These are phyloP conservation scores for Aspergillus unguis DNA, from an alignment of 2,329 filamentous ascomycete genomes.

Conservation along the genomic window DNA sequence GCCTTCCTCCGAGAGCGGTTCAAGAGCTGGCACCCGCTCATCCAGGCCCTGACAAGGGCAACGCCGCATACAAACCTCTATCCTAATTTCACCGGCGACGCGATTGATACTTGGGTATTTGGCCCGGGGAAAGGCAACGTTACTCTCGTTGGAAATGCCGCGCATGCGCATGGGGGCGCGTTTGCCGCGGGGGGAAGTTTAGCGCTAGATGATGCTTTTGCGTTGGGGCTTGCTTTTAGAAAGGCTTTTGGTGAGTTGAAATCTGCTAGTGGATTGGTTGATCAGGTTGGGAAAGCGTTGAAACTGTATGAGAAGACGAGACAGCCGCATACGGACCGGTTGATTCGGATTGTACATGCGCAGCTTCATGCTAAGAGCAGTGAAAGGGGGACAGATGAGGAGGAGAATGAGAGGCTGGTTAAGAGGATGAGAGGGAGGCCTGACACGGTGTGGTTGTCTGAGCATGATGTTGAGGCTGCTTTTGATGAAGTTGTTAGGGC, in stretches of 20 bases:
- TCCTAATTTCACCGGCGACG: conserved; percentile 43
- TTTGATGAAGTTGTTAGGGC: conserved; percentile 23
- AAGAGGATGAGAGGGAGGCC: conserved; percentile 35
- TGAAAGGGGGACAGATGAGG: conserved; percentile 3
- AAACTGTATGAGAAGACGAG: conserved; percentile 44
- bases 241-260: conserved; percentile 31
- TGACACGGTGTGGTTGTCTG: conserved; percentile 46
- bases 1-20: conserved; percentile 33
- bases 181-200: conserved; percentile 32
- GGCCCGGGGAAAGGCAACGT: conserved; percentile 20
- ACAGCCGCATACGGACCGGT: conserved; percentile 40
- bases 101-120: conserved; percentile 44
- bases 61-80: conserved; percentile 43
- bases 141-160: conserved; percentile 29
- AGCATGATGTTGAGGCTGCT: conserved; percentile 45
- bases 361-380: conserved; percentile 4
- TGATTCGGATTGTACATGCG: conserved; percentile 35
- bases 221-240: conserved; percentile 39
- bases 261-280: neutral
- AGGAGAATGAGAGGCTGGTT: conserved; percentile 38
- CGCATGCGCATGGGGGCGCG: conserved; percentile 30
- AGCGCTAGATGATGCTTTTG: conserved; percentile 37
- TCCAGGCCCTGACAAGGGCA: conserved; percentile 41
- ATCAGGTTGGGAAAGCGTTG: conserved; percentile 24
- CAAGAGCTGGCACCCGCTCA: conserved; percentile 43